A percentile compares a stretch with the other conserved stretches of the same genome.
Evolutionary conservation across 2,329 filamentous ascomycete species (phyloP).

Genomic region (Basipetospora sp.): DNA sequence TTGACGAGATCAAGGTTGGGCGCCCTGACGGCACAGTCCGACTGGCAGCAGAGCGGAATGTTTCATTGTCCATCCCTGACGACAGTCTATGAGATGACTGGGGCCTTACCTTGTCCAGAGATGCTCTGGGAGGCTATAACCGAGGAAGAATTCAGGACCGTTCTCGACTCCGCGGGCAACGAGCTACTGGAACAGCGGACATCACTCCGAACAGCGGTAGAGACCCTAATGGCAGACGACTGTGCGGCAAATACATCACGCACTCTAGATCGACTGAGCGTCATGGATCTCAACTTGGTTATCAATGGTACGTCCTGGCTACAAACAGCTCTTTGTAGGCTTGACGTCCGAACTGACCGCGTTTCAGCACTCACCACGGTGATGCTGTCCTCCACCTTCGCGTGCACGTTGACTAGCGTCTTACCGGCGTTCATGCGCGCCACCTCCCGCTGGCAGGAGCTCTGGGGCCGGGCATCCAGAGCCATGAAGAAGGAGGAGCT

Average conservation of each 20-base stretch:
- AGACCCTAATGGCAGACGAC: conserved; percentile 10
- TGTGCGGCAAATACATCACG: conserved; percentile 6
- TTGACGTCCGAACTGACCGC: not conserved
- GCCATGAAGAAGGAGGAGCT: not conserved
- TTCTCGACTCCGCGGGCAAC: not conserved
- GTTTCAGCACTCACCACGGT: conserved; percentile 7
- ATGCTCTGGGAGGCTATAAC: conserved; percentile 14
- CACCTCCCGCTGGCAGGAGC: conserved; percentile 11
- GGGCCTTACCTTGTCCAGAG: conserved; percentile 12
- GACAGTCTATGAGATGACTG: conserved; percentile 13
- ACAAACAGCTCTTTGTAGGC: not conserved
- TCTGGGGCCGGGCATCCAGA: conserved; percentile 8
- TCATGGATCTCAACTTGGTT: not conserved
- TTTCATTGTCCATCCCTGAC: conserved; percentile 12
- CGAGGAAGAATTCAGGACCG: conserved; percentile 9
- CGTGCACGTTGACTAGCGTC: conserved; percentile 7
- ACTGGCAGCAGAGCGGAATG: conserved; percentile 16
- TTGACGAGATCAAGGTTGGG: no score
- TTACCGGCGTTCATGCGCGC: conserved; percentile 9
- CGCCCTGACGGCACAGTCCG: conserved; percentile 12
- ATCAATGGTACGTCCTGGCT: not conserved
- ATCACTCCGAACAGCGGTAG: conserved; percentile 10
- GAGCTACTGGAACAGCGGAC: not conserved
- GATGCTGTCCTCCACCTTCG: conserved; percentile 8
- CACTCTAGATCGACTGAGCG: not conserved